Percentiles rank a stretch among this genome's conserved stretches.
Evolutionary conservation across 257 asterid genomes (phyloP).

Genomic region (Paraleonurus japonicus): DNA sequence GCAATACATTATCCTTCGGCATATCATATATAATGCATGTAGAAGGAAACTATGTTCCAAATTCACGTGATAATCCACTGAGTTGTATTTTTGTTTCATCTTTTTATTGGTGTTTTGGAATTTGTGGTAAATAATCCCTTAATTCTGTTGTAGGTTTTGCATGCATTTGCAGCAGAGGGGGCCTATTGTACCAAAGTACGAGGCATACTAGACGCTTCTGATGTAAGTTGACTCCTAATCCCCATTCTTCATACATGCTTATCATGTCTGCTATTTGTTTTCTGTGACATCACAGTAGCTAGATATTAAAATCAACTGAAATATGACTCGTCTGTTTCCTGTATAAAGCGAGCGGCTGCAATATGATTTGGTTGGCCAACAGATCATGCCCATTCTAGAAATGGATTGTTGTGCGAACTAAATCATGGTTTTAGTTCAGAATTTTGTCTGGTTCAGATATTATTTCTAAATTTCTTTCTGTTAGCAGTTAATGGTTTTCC

Average conservation of each 20-base stretch:
- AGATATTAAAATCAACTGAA: background rate
- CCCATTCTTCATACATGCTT: conserved; percentile 20
- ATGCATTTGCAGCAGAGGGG: conserved; percentile 96
- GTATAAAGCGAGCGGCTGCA: conserved; percentile 13
- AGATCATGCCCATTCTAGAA: background rate
- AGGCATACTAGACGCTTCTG: conserved; percentile 73
- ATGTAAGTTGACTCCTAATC: conserved; percentile 56
- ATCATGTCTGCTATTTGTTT: conserved; percentile 7
- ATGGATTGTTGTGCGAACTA: background rate
- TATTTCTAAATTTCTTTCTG: background rate
- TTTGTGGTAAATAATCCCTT: conserved; percentile 14
- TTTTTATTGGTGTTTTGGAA: background rate
- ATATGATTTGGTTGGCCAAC: background rate
- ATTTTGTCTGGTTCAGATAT: background rate
- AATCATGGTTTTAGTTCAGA: background rate
- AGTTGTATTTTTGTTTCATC: background rate
- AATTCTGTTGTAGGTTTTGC: conserved; percentile 65
- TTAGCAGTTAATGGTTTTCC: too few relatives aligned
- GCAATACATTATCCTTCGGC: background rate
- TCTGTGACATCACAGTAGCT: background rate
- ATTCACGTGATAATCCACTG: too few relatives aligned
- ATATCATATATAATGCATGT: background rate
- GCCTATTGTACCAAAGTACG: conserved; percentile 90
- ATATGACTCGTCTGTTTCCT: conserved; percentile 7
- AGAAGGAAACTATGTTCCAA: background rate